Conservation (phyloP, 1,139 yeast genomes). For the Saccharomycopsis hybrid region DNA sequence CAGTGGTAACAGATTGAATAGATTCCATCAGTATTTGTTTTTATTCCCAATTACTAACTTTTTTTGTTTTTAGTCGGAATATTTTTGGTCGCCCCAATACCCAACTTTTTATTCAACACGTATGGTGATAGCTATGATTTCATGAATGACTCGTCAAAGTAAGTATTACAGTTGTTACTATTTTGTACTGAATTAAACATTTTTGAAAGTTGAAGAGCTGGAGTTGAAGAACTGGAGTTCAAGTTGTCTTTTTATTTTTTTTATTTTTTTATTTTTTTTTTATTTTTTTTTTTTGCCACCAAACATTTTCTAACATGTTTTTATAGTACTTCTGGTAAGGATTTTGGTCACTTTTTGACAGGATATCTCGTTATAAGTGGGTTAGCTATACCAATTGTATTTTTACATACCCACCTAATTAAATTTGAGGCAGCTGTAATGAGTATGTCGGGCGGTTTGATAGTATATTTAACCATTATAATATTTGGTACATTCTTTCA, state of each 20-base stretch:
- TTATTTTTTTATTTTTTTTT: too few species aligned
- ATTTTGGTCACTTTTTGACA: slow-evolving; percentile 54
- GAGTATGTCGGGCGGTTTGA: slow-evolving; percentile 65
- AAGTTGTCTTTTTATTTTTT: too few species aligned
- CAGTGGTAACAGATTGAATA: too few species aligned
- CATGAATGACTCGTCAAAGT: slow-evolving; percentile 48
- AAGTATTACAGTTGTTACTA: slow-evolving; percentile 20
- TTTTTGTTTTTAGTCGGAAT: slow-evolving; percentile 34
- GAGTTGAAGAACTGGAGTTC: too few species aligned
- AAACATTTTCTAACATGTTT: too few species aligned
- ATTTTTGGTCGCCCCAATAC: slow-evolving; percentile 66
- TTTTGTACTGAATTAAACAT: too few species aligned
- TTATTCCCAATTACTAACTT: too few species aligned
- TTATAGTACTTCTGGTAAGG: slow-evolving; percentile 44
- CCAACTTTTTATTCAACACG: slow-evolving; percentile 46
- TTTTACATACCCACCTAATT: slow-evolving; percentile 55
- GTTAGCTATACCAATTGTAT: slow-evolving; percentile 56
- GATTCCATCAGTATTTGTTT: too few species aligned
- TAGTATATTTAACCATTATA: slow-evolving; percentile 65
- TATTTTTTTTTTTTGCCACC: neutral
- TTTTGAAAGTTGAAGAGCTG: too few species aligned
- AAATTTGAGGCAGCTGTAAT: slow-evolving; percentile 52
- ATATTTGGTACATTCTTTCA: slow-evolving; percentile 66
- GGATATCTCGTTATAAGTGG: slow-evolving; percentile 68
- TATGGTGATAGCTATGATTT: slow-evolving; percentile 45